Evolutionary conservation across 2,329 filamentous ascomycete species (phyloP), one percentile per base, ranked within the genome.

Genomic region (Alternaria ventricosa): DNA sequence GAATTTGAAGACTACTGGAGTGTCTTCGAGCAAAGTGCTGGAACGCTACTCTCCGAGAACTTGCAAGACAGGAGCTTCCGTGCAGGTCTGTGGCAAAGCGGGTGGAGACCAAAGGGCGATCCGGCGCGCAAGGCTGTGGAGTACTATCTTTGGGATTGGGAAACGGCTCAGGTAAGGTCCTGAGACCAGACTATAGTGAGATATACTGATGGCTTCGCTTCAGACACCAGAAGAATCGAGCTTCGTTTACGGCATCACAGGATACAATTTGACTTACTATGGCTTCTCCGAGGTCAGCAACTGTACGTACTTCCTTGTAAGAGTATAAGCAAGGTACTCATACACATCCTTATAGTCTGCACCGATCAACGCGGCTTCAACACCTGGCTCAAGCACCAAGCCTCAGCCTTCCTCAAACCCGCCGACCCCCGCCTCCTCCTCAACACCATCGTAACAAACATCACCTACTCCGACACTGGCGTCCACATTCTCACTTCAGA

Each of bases 291-390:
- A 63, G 22, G 28, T 50, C 4, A 60, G 56, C 50, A 63, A 63
- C 9, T 63, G 60, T 62, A 58, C 23, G 60, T 22, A 28, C 3
- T 6, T n/a, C 3, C 13, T 4, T 13, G 10, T 5, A n/a, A n/a
- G n/a, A n/a, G n/a, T n/a, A n/a, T n/a, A n/a, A n/a, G n/a, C n/a
- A n/a, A n/a, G n/a, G n/a, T n/a, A n/a, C n/a, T n/a, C n/a, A n/a
- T n/a, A n/a, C n/a, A n/a, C n/a, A n/a, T n/a, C n/a, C 85, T 84
- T n/a, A 84, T 88, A 15, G 84, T 84, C 18, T 88, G 89, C 44
- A 78, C 83, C 30, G 89, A 92, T 63, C 84, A 85, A 46, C 84
- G 89, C 0, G 89, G 89, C 4, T 90, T 87, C 77, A 88, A 85
- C 62, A 72, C 83, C 13, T 87, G 89, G 66, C 82, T 91, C 23